Evolutionary conservation across 1,284 basidiomycete genomes (phyloP).

Genomic region (Pseudozyma pruni): DNA sequence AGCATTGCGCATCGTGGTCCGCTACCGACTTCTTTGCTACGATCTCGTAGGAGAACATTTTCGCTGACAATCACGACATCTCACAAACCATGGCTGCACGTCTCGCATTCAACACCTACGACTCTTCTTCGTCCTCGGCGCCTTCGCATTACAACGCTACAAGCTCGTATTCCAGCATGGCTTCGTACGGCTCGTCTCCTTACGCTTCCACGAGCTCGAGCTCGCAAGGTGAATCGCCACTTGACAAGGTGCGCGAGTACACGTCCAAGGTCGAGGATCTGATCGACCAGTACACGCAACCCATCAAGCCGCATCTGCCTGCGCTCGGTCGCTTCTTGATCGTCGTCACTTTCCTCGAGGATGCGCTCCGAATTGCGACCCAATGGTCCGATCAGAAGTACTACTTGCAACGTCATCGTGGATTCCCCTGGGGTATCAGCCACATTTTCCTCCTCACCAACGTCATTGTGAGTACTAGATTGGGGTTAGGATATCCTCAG

Average conservation of each 20-base stretch:
- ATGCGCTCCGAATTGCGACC: slow-evolving; percentile 89
- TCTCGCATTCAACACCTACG: slow-evolving; percentile 31
- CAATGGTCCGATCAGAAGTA: slow-evolving; percentile 92
- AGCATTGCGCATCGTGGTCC: no score
- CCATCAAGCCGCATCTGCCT: slow-evolving; percentile 92
- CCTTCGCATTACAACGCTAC: slow-evolving; percentile 13
- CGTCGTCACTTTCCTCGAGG: slow-evolving; percentile 97
- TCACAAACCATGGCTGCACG: slow-evolving; percentile 33
- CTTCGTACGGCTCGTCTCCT: slow-evolving; percentile 56
- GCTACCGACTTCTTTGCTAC: no score
- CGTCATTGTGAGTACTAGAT: slow-evolving; percentile 80
- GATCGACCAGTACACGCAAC: slow-evolving; percentile 91
- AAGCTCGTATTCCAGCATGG: slow-evolving; percentile 20
- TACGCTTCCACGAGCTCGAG: slow-evolving; percentile 43
- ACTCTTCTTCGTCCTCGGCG: slow-evolving; percentile 14
- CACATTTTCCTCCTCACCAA: slow-evolving; percentile 92
- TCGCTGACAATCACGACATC: slow-evolving; percentile 17
- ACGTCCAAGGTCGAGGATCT: slow-evolving; percentile 84
- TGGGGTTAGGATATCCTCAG: no score
- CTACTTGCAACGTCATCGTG: slow-evolving; percentile 78
- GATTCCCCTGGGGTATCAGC: slow-evolving; percentile 93
- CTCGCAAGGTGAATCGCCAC: slow-evolving; percentile 69
- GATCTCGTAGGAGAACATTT: no score
- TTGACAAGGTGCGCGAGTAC: slow-evolving; percentile 83
- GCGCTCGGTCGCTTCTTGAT: slow-evolving; percentile 96